Conservation (phyloP, 1,284 basidiomycete species). For the Sphaerobolus stellatus region DNA sequence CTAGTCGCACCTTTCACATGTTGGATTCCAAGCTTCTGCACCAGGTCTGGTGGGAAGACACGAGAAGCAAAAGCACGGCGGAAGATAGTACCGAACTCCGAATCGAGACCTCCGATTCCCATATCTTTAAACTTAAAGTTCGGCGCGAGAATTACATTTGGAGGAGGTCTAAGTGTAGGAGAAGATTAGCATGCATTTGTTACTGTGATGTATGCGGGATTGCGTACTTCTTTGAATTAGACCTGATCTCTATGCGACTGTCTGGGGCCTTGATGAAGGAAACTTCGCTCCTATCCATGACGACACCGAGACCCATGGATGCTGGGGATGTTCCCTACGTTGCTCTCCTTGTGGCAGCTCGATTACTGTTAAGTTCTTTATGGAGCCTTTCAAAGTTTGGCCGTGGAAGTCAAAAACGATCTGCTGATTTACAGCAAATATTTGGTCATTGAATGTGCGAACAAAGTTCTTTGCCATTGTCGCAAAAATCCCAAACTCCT, state of each 20-base stretch:
- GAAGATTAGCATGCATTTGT: neutral
- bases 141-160: constrained; percentile 94
- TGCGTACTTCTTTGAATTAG: constrained; percentile 82
- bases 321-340: constrained; percentile 35
- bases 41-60: constrained; percentile 94
- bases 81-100: constrained; percentile 96
- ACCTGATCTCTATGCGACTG: constrained; percentile 87
- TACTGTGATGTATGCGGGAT: neutral
- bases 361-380: constrained; percentile 67
- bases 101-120: constrained; percentile 98
- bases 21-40: constrained; percentile 97
- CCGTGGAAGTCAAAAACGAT: constrained; percentile 92
- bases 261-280: constrained; percentile 84
- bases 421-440: constrained; percentile 74
- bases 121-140: constrained; percentile 99
- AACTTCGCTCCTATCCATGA: constrained; percentile 90
- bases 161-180: constrained; percentile 61
- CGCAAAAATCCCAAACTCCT: no score
- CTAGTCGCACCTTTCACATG: constrained; percentile 88
- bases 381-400: constrained; percentile 73
- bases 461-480: constrained; percentile 76
- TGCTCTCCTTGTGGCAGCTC: constrained; percentile 68
- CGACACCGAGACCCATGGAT: constrained; percentile 70
- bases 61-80: constrained; percentile 97
- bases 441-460: constrained; percentile 58